These are phyloP conservation scores for Hyphopichia khmerensis DNA, from an alignment of 1,139 yeast genomes.

Conservation along the genomic window DNA sequence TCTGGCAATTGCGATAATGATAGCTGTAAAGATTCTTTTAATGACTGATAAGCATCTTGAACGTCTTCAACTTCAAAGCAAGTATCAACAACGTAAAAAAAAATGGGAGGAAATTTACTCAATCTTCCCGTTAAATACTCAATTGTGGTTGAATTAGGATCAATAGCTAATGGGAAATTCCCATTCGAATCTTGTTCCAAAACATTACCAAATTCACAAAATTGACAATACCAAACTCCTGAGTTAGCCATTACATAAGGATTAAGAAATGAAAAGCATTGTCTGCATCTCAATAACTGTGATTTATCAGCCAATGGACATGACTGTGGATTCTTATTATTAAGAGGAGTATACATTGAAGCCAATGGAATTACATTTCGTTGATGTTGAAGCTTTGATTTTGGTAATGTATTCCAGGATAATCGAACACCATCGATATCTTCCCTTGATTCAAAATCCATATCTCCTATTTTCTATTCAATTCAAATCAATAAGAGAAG, in stretches of 20 bases:
- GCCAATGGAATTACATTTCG: conserved; percentile 63
- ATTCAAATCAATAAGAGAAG: too few relatives aligned
- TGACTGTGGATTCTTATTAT: conserved; percentile 45
- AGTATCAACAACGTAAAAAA: conserved; percentile 66
- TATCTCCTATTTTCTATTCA: conserved; percentile 1
- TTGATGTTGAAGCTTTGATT: conserved; percentile 57
- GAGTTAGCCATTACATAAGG: conserved; percentile 48
- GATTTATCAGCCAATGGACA: conserved; percentile 39
- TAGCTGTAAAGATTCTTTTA: conserved; percentile 54
- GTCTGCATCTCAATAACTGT: conserved; percentile 45
- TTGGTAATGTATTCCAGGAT: conserved; percentile 84
- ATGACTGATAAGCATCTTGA: conserved; percentile 40
- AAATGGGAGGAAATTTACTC: conserved; percentile 49
- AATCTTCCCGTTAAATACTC: conserved; percentile 57
- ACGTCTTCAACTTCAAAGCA: conserved; percentile 50
- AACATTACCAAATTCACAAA: conserved; percentile 58
- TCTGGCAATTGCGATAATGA: conserved; percentile 62
- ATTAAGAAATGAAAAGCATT: conserved; percentile 59
- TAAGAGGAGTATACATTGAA: conserved; percentile 65
- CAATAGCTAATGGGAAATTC: conserved; percentile 15
- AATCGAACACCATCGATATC: conserved; percentile 87
- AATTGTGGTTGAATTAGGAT: conserved; percentile 50
- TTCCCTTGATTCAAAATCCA: conserved; percentile 82
- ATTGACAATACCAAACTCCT: conserved; percentile 62
- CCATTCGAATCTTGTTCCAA: conserved; percentile 20